Evolutionary conservation across 129 eudicot genomes (phyloP).

Genomic region (Centrapalus pauciflorus): DNA sequence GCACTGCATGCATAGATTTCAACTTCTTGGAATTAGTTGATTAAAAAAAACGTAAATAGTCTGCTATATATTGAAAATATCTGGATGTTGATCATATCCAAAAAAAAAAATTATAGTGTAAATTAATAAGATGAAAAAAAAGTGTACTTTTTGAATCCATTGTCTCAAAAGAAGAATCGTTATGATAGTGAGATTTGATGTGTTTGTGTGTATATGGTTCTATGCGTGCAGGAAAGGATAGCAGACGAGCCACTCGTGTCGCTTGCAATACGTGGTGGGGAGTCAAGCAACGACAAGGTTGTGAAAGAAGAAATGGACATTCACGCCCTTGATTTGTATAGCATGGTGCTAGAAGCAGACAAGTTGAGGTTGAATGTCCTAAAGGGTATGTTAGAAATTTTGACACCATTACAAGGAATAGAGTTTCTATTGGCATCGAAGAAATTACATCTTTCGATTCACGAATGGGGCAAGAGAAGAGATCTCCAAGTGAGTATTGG

Average conservation of each 20-base stretch:
- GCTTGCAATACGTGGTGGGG: conserved; percentile 26
- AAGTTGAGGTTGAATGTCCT: conserved; percentile 28
- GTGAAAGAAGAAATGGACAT: conserved; percentile 31
- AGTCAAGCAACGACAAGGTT: conserved; percentile 15
- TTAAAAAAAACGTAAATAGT: too few relatives aligned
- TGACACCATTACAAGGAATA: conserved; percentile 35
- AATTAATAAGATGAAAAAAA: too few relatives aligned
- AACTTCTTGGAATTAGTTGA: too few relatives aligned
- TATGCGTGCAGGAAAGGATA: conserved; percentile 38
- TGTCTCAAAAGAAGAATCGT: too few relatives aligned
- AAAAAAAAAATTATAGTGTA: too few relatives aligned
- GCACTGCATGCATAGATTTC: too few relatives aligned
- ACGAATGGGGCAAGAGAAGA: conserved; percentile 34
- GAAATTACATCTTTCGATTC: conserved; percentile 38
- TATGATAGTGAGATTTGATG: neutral
- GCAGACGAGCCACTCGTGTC: conserved; percentile 34
- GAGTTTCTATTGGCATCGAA: conserved; percentile 40
- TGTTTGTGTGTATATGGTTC: too few relatives aligned
- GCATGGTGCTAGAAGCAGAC: conserved; percentile 26
- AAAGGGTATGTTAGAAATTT: conserved; percentile 36
- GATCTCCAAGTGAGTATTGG: conserved; percentile 24
- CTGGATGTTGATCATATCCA: too few relatives aligned
- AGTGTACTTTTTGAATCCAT: too few relatives aligned
- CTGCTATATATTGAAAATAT: too few relatives aligned
- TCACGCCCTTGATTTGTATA: conserved; percentile 22